A percentile compares a stretch with the other conserved stretches of the same genome.
These are phyloP conservation scores for Neopestalotiopsis sp. DNA, from an alignment of 2,329 filamentous ascomycete genomes.

Conservation along the genomic window DNA sequence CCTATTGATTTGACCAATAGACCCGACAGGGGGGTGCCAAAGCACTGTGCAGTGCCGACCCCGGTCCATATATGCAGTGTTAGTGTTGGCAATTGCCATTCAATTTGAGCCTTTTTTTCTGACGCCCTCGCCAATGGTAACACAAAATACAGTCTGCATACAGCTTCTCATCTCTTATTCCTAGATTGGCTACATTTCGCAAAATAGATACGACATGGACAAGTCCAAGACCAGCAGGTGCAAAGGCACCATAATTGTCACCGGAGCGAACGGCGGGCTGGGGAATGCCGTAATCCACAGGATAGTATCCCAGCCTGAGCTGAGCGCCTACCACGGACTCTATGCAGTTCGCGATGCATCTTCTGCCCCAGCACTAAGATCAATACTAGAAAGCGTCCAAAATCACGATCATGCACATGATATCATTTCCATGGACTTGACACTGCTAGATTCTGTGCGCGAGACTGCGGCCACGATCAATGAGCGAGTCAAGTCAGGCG, in stretches of 20 bases:
- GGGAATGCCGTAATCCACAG: conserved; percentile 39
- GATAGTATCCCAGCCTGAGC: conserved; percentile 33
- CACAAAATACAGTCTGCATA: too few relatives aligned
- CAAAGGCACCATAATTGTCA: conserved; percentile 40
- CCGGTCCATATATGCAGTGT: too few relatives aligned
- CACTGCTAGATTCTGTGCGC: conserved; percentile 25
- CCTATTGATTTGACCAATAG: too few relatives aligned
- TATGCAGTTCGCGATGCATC: conserved; percentile 43
- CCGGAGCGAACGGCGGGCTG: conserved; percentile 45
- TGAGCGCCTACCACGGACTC: conserved; percentile 40
- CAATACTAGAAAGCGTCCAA: conserved; percentile 24
- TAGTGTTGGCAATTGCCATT: too few relatives aligned
- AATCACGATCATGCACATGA: conserved; percentile 29
- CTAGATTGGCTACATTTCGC: too few relatives aligned
- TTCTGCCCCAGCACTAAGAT: conserved; percentile 34
- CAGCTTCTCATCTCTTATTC: too few relatives aligned
- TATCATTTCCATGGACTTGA: conserved; percentile 33
- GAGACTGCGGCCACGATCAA: conserved; percentile 24
- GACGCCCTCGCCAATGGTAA: too few relatives aligned
- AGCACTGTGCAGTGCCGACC: too few relatives aligned
- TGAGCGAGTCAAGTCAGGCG: conserved; percentile 25
- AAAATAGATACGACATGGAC: neutral
- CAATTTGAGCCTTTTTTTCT: too few relatives aligned
- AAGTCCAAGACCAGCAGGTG: neutral
- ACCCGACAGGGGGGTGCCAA: too few relatives aligned